Evolutionary conservation across 345 rosid species (phyloP).

Genomic region (Gossypioides kirkii): DNA sequence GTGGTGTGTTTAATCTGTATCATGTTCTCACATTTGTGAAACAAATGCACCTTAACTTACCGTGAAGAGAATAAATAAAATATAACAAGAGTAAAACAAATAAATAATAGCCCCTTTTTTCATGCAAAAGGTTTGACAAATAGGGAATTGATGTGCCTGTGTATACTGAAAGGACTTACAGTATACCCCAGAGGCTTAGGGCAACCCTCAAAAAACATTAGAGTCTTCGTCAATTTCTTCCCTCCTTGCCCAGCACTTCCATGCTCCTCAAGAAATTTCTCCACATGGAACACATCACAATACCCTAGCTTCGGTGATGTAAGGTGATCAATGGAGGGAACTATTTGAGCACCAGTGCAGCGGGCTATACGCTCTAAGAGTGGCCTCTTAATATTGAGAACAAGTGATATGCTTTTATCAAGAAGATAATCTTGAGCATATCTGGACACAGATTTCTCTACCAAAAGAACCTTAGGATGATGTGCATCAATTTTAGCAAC

Average conservation of each 20-base stretch:
- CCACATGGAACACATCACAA: slow-evolving; percentile 83
- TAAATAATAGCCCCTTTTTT: neutral
- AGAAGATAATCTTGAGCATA: slow-evolving; percentile 93
- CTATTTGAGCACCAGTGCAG: slow-evolving; percentile 91
- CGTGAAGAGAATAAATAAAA: neutral
- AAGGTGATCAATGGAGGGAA: slow-evolving; percentile 87
- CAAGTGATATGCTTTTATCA: slow-evolving; percentile 87
- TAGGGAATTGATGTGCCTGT: neutral
- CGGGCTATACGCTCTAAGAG: slow-evolving; percentile 91
- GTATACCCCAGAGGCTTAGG: slow-evolving; percentile 98
- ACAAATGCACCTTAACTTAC: neutral
- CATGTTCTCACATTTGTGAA: neutral
- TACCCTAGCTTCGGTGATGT: slow-evolving; percentile 76
- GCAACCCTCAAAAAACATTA: slow-evolving; percentile 95
- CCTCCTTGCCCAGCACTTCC: slow-evolving; percentile 71
- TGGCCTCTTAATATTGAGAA: slow-evolving; percentile 82
- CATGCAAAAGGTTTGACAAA: neutral
- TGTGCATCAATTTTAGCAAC: slow-evolving; percentile 82
- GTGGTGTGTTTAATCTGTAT: neutral
- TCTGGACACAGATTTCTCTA: slow-evolving; percentile 93
- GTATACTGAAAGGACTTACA: slow-evolving; percentile 48
- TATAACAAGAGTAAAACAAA: neutral
- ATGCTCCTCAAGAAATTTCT: slow-evolving; percentile 74
- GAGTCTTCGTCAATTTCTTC: slow-evolving; percentile 68
- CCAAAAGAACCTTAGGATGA: slow-evolving; percentile 84